Evolutionary conservation across 345 rosid species (phyloP).

Genomic region (Moricandia arvensis): DNA sequence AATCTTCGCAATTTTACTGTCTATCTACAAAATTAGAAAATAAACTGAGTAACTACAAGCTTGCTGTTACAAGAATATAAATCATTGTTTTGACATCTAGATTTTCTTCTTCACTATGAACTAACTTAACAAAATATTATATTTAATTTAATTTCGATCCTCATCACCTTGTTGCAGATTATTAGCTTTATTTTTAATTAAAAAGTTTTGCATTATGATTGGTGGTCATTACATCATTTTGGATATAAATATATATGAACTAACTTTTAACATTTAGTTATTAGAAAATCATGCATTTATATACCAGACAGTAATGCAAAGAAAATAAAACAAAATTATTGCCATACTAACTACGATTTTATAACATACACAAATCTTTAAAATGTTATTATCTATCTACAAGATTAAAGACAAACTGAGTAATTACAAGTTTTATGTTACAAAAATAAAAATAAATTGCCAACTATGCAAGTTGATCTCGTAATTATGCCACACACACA

Average conservation of each 20-base stretch:
- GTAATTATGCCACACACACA: background rate
- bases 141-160: background rate
- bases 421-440: background rate
- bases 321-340: background rate
- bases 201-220: background rate
- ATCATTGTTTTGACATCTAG: background rate
- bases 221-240: background rate
- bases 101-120: background rate
- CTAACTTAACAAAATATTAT: background rate
- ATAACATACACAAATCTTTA: background rate
- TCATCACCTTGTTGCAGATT: background rate
- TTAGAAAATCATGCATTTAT: background rate
- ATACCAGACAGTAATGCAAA: background rate
- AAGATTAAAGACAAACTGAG: background rate
- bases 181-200: too few relatives aligned
- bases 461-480: background rate
- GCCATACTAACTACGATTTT: background rate
- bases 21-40: background rate
- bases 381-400: background rate
- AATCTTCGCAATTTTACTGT: background rate
- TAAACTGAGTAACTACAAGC: background rate
- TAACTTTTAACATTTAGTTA: background rate
- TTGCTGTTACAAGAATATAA: background rate
- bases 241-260: background rate
- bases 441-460: background rate